phyloP scores from a whole-genome alignment of 139 green algal genomes.

The Micractinium sp. region DNA sequence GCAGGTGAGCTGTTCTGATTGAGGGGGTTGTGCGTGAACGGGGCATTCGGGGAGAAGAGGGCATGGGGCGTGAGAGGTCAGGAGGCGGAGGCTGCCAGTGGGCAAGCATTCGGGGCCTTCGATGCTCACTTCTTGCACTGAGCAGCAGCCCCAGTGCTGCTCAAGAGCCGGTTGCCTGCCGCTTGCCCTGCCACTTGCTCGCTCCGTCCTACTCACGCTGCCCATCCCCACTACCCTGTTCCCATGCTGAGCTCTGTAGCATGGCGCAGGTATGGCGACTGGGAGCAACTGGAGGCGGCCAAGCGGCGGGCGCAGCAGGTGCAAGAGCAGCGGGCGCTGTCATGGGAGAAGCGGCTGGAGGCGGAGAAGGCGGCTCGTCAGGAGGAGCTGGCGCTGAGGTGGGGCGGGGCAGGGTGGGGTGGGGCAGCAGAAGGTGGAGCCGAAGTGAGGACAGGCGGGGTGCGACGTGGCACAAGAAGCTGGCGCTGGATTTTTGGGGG shows the following conservation, averaged over 20 bases:
- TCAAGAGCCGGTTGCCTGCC: neutral
- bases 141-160: too few relatives aligned
- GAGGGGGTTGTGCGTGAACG: too few relatives aligned
- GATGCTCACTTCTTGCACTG: too few relatives aligned
- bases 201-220: neutral
- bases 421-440: too few relatives aligned
- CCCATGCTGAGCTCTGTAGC: neutral
- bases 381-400: constrained; percentile 4
- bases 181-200: neutral
- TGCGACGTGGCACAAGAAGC: neutral
- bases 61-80: too few relatives aligned
- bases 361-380: neutral
- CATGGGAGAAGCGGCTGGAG: neutral
- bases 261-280: neutral
- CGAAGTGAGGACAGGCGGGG: too few relatives aligned
- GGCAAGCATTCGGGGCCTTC: too few relatives aligned
- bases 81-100: too few relatives aligned
- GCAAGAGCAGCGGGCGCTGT: neutral
- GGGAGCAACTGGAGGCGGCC: neutral
- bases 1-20: neutral
- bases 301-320: neutral
- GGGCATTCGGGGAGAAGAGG: too few relatives aligned
- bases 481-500: neutral
- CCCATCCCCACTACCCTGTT: neutral
- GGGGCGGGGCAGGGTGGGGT: neutral